Evolutionary conservation across 768 basidiomycete species (phyloP).

Genomic region (Termitomyces sp.): DNA sequence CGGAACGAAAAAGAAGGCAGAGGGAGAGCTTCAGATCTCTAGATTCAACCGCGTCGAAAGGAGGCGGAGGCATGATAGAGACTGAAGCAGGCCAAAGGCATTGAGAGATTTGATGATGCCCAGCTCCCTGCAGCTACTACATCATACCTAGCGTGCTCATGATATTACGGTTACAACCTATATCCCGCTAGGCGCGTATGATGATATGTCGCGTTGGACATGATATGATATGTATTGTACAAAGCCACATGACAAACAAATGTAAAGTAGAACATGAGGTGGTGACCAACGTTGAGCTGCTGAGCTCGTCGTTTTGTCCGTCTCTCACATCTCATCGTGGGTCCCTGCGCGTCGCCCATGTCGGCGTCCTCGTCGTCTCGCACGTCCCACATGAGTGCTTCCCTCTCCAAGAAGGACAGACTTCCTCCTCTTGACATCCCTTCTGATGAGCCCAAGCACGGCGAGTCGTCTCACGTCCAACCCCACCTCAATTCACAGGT

Average conservation of each 20-base stretch:
- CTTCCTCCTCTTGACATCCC: slow-evolving; percentile 48
- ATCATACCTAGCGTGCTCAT: too few species aligned
- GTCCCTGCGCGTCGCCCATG: slow-evolving; percentile 28
- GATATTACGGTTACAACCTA: too few species aligned
- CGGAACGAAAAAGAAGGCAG: too few species aligned
- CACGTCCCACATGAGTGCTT: slow-evolving; percentile 26
- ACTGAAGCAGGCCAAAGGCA: too few species aligned
- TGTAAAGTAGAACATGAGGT: slow-evolving; percentile 34
- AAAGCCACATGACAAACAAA: slow-evolving; percentile 29
- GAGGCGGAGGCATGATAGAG: too few species aligned
- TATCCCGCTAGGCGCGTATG: too few species aligned
- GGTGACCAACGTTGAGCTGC: slow-evolving; percentile 15
- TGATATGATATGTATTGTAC: background rate
- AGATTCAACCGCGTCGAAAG: too few species aligned
- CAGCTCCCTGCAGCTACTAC: too few species aligned
- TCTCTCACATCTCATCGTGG: slow-evolving; percentile 14
- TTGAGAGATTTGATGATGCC: too few species aligned
- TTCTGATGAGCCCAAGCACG: slow-evolving; percentile 30
- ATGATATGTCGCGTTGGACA: background rate
- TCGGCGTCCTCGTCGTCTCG: slow-evolving; percentile 37
- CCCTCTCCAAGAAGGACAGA: slow-evolving; percentile 43
- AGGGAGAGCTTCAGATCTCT: too few species aligned
- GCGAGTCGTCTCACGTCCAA: slow-evolving; percentile 35
- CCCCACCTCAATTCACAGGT: slow-evolving; percentile 28
- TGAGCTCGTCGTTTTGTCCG: slow-evolving; percentile 9